Evolutionary conservation across 1,284 basidiomycete genomes (phyloP).

Genomic region (Bondarzewia mesenterica): DNA sequence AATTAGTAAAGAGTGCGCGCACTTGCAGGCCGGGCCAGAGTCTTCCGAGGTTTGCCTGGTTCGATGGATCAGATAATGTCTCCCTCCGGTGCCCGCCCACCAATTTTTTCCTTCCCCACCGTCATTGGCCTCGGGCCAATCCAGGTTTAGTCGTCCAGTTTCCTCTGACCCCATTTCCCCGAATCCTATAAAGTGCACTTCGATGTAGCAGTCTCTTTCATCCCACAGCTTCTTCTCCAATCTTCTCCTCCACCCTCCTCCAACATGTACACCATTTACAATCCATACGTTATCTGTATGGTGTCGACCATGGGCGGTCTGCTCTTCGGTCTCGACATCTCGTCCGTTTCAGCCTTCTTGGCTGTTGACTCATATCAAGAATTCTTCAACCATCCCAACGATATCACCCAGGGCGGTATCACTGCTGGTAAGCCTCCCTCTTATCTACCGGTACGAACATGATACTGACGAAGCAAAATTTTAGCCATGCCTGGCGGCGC

Average conservation of each 20-base stretch:
- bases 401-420: not conserved
- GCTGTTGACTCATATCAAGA: not conserved
- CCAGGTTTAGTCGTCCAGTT: too few species aligned
- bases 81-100: not conserved
- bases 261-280: not conserved
- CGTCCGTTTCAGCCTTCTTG: not conserved
- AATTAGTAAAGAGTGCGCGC: too few species aligned
- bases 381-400: not conserved
- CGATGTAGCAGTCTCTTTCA: not conserved
- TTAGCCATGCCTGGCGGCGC: not conserved
- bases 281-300: not conserved
- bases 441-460: not conserved
- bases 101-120: not conserved
- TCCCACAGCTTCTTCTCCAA: not conserved
- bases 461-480: not conserved
- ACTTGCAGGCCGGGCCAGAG: not conserved
- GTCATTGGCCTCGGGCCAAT: not conserved
- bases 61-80: not conserved
- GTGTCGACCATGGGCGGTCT: not conserved
- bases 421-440: not conserved
- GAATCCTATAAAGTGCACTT: too few species aligned
- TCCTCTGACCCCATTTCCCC: too few species aligned
- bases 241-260: not conserved
- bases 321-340: not conserved
- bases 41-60: not conserved